Conservation (phyloP, 2,329 filamentous ascomycete genomes). For the Neocucurbitaria cava region DNA sequence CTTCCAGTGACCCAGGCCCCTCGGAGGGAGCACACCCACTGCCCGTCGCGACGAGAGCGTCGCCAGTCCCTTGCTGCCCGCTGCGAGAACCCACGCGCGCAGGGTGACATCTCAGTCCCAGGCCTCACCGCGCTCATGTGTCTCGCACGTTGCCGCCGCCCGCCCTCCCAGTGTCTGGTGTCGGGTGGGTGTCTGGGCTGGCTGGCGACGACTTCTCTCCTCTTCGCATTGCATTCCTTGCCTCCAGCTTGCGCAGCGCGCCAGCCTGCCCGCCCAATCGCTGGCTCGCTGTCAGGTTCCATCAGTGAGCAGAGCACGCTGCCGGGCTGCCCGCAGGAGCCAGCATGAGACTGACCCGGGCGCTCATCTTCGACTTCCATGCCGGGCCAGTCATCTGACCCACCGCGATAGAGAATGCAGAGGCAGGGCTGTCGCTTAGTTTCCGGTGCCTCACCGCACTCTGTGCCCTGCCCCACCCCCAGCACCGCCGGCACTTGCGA, state of each 20-base stretch:
- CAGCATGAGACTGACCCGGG: constrained; percentile 34
- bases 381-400: constrained; percentile 43
- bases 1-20: too few relatives aligned
- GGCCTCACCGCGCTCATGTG: constrained; percentile 36
- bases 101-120: constrained; percentile 39
- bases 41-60: constrained; percentile 9
- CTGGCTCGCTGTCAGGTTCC: constrained; percentile 14
- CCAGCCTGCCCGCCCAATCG: constrained; percentile 24
- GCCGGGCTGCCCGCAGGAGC: constrained; percentile 36
- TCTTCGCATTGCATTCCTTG: constrained; percentile 45
- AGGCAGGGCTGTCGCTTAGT: constrained; percentile 33
- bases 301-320: constrained; percentile 16
- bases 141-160: constrained; percentile 45
- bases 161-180: constrained; percentile 31
- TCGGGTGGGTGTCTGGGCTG: too few relatives aligned
- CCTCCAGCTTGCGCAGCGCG: constrained; percentile 31
- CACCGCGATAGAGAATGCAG: constrained; percentile 31
- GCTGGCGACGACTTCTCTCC: constrained; percentile 27
- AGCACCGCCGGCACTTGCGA: constrained; percentile 35
- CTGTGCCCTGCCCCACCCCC: constrained; percentile 16
- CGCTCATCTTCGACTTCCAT: constrained; percentile 25
- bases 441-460: constrained; percentile 34
- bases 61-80: constrained; percentile 21
- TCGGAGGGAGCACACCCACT: constrained; percentile 12
- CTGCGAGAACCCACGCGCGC: constrained; percentile 31